Conservation (phyloP, 768 basidiomycete species). For the Pisolithus sp. region DNA sequence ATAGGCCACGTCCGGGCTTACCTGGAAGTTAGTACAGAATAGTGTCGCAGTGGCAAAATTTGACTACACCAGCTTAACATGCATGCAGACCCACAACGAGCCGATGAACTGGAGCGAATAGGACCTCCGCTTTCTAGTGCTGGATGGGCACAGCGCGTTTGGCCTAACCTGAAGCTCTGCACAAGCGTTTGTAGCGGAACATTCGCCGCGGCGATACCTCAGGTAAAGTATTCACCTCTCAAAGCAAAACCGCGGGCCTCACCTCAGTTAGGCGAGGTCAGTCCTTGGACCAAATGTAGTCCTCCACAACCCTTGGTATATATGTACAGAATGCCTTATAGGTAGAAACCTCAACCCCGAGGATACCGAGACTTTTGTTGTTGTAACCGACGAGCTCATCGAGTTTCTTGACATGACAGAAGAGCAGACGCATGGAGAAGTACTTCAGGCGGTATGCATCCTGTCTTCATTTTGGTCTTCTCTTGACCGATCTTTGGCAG, state of each 20-base stretch:
- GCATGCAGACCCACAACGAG: constrained; percentile 4
- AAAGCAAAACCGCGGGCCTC: background rate
- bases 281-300: background rate
- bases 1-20: background rate
- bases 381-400: background rate
- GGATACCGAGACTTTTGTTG: constrained; percentile 8
- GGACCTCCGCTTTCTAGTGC: background rate
- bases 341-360: background rate
- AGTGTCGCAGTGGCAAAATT: background rate
- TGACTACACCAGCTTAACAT: constrained; percentile 1
- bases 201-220: background rate
- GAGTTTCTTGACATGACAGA: constrained; percentile 15
- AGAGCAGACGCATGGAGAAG: constrained; percentile 7
- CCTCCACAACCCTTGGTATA: constrained; percentile 5
- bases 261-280: background rate
- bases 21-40: background rate
- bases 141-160: constrained; percentile 3
- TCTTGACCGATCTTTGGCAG: background rate
- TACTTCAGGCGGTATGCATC: constrained; percentile 13
- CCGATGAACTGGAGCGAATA: constrained; percentile 1
- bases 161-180: constrained; percentile 3
- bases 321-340: constrained; percentile 5
- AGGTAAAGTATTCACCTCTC: background rate
- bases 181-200: constrained; percentile 1
- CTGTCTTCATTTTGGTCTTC: background rate